These are phyloP conservation scores for Claviceps purpurea DNA, from an alignment of 2,329 filamentous ascomycete species.

Conservation along the genomic window DNA sequence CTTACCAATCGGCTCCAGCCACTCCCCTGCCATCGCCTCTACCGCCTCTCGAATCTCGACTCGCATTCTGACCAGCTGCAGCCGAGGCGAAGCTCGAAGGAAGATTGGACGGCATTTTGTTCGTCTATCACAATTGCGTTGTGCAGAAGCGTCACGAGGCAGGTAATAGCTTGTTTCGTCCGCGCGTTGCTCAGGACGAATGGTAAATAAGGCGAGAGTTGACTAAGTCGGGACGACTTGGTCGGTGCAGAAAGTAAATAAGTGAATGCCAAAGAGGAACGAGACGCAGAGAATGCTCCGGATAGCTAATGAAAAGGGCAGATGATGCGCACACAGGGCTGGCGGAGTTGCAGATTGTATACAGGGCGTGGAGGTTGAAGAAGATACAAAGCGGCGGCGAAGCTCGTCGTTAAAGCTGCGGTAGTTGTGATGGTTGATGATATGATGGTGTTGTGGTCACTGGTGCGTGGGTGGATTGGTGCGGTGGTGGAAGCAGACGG, in stretches of 20 bases:
- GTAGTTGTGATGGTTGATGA: background rate
- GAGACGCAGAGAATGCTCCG: slow-evolving; percentile 3
- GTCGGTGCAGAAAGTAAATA: background rate
- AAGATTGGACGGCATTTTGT: slow-evolving; percentile 56
- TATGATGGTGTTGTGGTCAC: background rate
- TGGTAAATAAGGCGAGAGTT: background rate
- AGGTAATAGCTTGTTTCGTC: slow-evolving; percentile 3
- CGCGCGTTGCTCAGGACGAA: slow-evolving; percentile 1
- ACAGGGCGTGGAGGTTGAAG: slow-evolving; percentile 5
- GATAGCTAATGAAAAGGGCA: slow-evolving; percentile 4
- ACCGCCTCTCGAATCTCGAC: slow-evolving; percentile 44
- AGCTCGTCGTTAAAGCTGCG: slow-evolving; percentile 6
- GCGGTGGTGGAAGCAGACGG: slow-evolving; percentile 8
- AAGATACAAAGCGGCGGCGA: slow-evolving; percentile 7
- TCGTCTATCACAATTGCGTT: background rate
- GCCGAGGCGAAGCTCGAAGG: slow-evolving; percentile 76
- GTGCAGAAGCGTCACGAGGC: background rate
- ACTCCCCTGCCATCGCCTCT: slow-evolving; percentile 42
- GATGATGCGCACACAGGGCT: slow-evolving; percentile 4
- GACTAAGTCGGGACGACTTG: background rate
- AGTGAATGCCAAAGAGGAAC: slow-evolving; percentile 1
- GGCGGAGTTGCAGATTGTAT: slow-evolving; percentile 3
- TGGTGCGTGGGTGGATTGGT: background rate
- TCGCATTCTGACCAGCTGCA: slow-evolving; percentile 60
- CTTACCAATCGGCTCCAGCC: slow-evolving; percentile 61